Conservation (phyloP, 148 eudicot genomes). For the Diospyros kaki region DNA sequence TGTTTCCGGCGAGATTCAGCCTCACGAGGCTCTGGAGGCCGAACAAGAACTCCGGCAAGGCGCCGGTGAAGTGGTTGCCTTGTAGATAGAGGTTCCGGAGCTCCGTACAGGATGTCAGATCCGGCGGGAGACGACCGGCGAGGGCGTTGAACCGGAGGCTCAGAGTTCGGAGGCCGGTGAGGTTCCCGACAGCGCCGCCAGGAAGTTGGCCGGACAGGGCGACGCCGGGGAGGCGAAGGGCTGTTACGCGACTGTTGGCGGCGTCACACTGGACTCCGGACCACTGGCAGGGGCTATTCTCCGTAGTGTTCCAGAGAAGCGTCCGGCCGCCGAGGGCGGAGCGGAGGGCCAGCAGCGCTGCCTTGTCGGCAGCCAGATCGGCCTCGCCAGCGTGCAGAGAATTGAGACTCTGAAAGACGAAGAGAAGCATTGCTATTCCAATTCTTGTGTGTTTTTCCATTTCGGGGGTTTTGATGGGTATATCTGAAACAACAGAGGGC, state of each 20-base stretch:
- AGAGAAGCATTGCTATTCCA: constrained; percentile 10
- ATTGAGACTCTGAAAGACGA: constrained; percentile 12
- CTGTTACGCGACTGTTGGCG: constrained; percentile 32
- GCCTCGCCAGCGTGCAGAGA: constrained; percentile 15
- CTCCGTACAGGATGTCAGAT: constrained; percentile 28
- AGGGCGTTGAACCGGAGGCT: constrained; percentile 55
- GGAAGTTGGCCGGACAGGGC: constrained; percentile 59
- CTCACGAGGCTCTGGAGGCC: constrained; percentile 36
- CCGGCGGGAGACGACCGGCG: constrained; percentile 44
- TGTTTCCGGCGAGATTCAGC: constrained; percentile 51
- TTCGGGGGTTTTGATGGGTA: too few relatives aligned
- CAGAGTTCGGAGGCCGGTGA: constrained; percentile 38
- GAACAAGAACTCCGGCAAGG: constrained; percentile 27
- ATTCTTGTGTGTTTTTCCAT: too few relatives aligned
- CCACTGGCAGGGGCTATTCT: constrained; percentile 44
- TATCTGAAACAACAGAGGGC: too few relatives aligned
- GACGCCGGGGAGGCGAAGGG: constrained; percentile 52
- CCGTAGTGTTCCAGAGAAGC: constrained; percentile 44
- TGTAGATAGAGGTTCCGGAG: constrained; percentile 54
- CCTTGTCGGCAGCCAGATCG: constrained; percentile 35
- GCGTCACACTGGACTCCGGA: constrained; percentile 47
- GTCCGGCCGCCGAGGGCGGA: constrained; percentile 64
- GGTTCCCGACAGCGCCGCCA: constrained; percentile 31
- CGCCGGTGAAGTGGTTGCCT: constrained; percentile 46
- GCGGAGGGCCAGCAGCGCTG: constrained; percentile 55